Evolutionary conservation across 1,284 basidiomycete species (phyloP).

Genomic region (Ustilago curta): DNA sequence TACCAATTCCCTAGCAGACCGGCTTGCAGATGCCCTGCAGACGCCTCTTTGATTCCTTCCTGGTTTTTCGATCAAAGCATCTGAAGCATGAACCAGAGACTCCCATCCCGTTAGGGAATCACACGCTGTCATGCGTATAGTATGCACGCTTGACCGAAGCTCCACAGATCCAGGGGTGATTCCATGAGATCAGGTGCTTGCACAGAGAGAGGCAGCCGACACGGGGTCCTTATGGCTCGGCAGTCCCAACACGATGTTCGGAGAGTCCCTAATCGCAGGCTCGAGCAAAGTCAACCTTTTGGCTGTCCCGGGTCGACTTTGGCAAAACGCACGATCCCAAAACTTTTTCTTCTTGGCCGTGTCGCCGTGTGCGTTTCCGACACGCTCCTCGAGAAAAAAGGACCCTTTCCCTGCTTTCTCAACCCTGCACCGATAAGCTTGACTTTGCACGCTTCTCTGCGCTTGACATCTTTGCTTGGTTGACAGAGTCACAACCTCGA

Average conservation of each 20-base stretch:
- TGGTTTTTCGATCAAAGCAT: too few relatives aligned
- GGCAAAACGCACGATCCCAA: not conserved
- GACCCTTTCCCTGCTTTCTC: conserved; percentile 8
- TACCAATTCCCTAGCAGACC: not conserved
- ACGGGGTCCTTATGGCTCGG: not conserved
- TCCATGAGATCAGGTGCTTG: not conserved
- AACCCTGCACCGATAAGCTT: not conserved
- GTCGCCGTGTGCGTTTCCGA: not conserved
- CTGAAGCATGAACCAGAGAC: too few relatives aligned
- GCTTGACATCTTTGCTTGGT: not conserved
- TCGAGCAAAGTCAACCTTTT: not conserved
- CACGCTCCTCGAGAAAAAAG: not conserved
- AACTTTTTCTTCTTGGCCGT: not conserved
- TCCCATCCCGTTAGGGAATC: not conserved
- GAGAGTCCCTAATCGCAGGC: too few relatives aligned
- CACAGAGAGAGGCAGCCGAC: not conserved
- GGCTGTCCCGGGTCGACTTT: not conserved
- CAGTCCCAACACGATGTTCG: too few relatives aligned
- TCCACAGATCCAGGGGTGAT: not conserved
- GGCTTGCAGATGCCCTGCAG: not conserved
- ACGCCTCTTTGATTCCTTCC: too few relatives aligned
- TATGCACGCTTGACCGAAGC: not conserved
- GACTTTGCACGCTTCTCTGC: not conserved
- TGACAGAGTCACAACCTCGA: too few relatives aligned
- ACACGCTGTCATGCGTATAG: not conserved